These are phyloP conservation scores for Orbilia quercus DNA, from an alignment of 2,329 filamentous ascomycete species.

Conservation along the genomic window DNA sequence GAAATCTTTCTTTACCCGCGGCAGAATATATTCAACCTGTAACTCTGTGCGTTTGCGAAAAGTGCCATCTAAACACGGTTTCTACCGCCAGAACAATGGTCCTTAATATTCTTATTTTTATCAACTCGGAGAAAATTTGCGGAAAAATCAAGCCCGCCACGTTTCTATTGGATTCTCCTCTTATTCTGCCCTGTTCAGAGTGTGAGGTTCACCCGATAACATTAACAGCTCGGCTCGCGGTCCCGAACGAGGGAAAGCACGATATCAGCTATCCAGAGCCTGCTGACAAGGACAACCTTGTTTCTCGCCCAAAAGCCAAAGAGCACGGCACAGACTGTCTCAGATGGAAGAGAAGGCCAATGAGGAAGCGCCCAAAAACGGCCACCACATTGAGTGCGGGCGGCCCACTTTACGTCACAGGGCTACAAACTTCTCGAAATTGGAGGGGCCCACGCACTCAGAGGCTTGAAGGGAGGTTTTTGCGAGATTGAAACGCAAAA, in stretches of 20 bases:
- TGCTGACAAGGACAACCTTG: slow-evolving; percentile 50
- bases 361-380: slow-evolving; percentile 22
- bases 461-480: slow-evolving; percentile 30
- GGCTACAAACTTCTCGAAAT: slow-evolving; percentile 41
- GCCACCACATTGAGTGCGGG: slow-evolving; percentile 35
- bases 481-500: slow-evolving; percentile 48
- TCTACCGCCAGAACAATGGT: slow-evolving; percentile 31
- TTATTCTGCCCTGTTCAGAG: slow-evolving; percentile 35
- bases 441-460: slow-evolving; percentile 34
- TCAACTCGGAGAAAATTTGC: slow-evolving; percentile 57
- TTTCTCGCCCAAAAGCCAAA: slow-evolving; percentile 34
- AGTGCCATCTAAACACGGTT: slow-evolving; percentile 38
- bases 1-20: slow-evolving; percentile 22
- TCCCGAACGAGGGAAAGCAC: slow-evolving; percentile 57
- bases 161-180: slow-evolving; percentile 56
- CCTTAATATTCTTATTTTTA: slow-evolving; percentile 43
- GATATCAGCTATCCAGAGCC: slow-evolving; percentile 53
- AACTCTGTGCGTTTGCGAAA: slow-evolving; percentile 36
- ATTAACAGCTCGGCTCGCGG: slow-evolving; percentile 56
- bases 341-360: slow-evolving; percentile 47
- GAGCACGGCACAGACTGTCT: slow-evolving; percentile 57
- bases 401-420: slow-evolving; percentile 56
- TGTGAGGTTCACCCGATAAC: slow-evolving; percentile 48
- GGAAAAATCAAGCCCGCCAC: slow-evolving; percentile 57
- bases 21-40: slow-evolving; percentile 32